phyloP scores from a whole-genome alignment of 2,329 filamentous ascomycete species.

The Colletotrichum sp. region DNA sequence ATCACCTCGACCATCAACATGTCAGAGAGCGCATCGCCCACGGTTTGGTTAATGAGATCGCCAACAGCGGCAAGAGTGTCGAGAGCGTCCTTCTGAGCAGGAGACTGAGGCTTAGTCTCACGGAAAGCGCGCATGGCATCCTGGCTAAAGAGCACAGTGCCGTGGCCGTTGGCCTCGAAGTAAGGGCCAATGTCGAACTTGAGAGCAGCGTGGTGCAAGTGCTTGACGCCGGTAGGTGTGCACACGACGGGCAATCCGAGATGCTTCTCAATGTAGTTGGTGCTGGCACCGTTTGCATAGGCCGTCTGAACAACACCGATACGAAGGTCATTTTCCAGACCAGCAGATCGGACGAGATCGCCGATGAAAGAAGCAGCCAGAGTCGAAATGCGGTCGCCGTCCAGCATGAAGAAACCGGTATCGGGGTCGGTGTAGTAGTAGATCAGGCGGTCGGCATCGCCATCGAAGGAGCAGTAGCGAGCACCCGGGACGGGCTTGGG shows the following conservation, averaged over 20 bases:
- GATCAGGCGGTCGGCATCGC: slow-evolving; percentile 93
- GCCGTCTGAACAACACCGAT: slow-evolving; percentile 97
- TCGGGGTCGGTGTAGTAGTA: slow-evolving; percentile 92
- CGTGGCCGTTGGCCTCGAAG: slow-evolving; percentile 98
- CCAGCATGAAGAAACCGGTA: slow-evolving; percentile 87
- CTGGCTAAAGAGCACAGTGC: slow-evolving; percentile 92
- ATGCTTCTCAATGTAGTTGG: slow-evolving; percentile 87
- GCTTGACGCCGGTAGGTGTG: slow-evolving; percentile 95
- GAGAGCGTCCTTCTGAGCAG: slow-evolving; percentile 88
- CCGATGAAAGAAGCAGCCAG: slow-evolving; percentile 93
- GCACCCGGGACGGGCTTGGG: slow-evolving; percentile 79
- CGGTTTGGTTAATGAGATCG: slow-evolving; percentile 97
- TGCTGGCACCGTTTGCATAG: slow-evolving; percentile 95
- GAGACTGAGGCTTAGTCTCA: slow-evolving; percentile 83
- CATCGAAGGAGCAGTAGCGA: slow-evolving; percentile 90
- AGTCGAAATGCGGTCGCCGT: slow-evolving; percentile 96
- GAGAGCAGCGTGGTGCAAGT: slow-evolving; percentile 94
- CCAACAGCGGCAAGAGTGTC: slow-evolving; percentile 83
- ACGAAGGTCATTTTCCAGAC: slow-evolving; percentile 79
- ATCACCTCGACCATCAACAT: slow-evolving; percentile 96
- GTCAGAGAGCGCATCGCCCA: slow-evolving; percentile 94
- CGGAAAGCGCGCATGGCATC: slow-evolving; percentile 81
- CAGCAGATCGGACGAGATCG: slow-evolving; percentile 82
- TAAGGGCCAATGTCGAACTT: slow-evolving; percentile 97
- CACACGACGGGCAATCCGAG: slow-evolving; percentile 89